Evolutionary conservation across 2,329 filamentous ascomycete genomes (phyloP), one percentile per base, ranked within the genome.

Genomic region (Venturiaceae sp.): DNA sequence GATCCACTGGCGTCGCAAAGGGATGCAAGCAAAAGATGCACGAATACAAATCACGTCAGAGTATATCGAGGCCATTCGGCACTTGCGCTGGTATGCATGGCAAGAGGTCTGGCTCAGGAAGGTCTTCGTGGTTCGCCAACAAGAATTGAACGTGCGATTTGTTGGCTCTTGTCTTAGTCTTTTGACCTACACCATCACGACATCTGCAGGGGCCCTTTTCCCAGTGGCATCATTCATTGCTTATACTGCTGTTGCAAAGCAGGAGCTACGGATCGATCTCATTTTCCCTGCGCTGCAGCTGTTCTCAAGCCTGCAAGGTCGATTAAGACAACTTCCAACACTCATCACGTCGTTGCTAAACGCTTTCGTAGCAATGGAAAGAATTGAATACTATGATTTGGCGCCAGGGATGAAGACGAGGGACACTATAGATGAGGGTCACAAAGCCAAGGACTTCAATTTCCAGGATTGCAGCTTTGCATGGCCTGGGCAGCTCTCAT

Each of bases 261-360:
- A 82, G 52, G 80, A 84, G 0, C 72, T 96, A 9, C 84, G 84
- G 0, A 84, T 95, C 36, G 88, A 95, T 61, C 79, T 95, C 30
- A 90, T 90, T 11, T 96, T 95, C 69, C 91, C 91, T 0, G 90
- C 90, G 0, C 77, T 96, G 1, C 86, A 92, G 61, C 77, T 96
- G 0, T 95, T 95, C 66, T 76, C 77, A 1, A 83, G 92, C 75
- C 75, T 96, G 11, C 87, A 92, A 65, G 77, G 74, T 1, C 88
- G 84, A 60, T 74, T 95, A 54, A 83, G 85, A 58, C 86, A 91
- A 56, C 73, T 95, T 0, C 92, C 92, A 1, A 77, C 82, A 32
- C 74, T 95, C 9, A 84, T 95, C 44, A 90, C 87, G 0, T 82
- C 86, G 0, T 73, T 92, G 4, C 80, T 95, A 63, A 95, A 95